Base-by-base conservation (phyloP, 202 grass and related monocot genomes). In the Digitaria exilis region DNA sequence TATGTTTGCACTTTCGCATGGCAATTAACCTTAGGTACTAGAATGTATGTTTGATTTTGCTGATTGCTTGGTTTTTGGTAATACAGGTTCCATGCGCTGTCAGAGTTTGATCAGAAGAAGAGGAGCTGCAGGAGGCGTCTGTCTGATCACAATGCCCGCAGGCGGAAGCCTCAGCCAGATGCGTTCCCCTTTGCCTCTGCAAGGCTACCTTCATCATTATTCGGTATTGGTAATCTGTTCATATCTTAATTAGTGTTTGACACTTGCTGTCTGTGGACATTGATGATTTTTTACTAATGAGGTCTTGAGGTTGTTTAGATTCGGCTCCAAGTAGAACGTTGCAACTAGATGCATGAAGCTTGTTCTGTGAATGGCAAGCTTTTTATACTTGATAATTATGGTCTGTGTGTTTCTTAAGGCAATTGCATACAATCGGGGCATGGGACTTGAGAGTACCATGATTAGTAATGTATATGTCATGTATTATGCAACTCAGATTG, bases 51-150 rank as follows among this genome's bases (percentile, higher is more conserved):
- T 44, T 79, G 12, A 9, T 70, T 69, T 76, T 76, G 43, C 65
- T 88, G 59, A 88, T 64, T 85, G 79, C 44, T 75, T 81, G 50
- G 44, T 25, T 78, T 84, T 44, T 84, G 32, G 55, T 78, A 61
- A 76, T 84, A 44, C 77, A 99, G 96, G 85, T 99, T 99, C 62
- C 96, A 99, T 79, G 54, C 41, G 7, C 89, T 99, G 32, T 85
- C 89, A 28, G 93, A 96, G 87, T 99, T 99, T 86, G 96, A 99
- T 84, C 89, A 96, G 91, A 96, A 94, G 71, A 99, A 99, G 81
- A 84, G 96, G 81, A 99, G 96, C 71, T 99, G 96, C 71, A 86
- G 96, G 48, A 88, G 91, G 56, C 89, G 96, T 28, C 88, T 99
- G 29, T 99, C 89, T 79, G 91, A 99, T 77, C 96, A 99, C 65